Base-by-base conservation (phyloP, 805 yeast species). In the Candida nitratophila region DNA sequence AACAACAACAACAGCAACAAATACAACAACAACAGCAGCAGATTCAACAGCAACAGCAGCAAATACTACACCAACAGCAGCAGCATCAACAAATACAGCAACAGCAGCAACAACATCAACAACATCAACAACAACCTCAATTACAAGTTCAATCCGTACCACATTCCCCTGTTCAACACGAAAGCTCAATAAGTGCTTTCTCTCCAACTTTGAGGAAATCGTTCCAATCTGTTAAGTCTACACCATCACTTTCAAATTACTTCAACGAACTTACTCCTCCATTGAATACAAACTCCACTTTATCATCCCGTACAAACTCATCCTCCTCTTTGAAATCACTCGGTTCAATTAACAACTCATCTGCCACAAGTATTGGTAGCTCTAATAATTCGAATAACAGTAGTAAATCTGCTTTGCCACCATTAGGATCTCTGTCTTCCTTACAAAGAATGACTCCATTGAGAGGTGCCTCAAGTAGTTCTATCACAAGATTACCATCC, bases 381-480 rank as follows among this genome's bases (percentile, higher is more conserved):
- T 12, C 43, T 11, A 41, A 26, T 15, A 42, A 43, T 20, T 22
- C 45, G n/a, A 33, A 47, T 3, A 49, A 45, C 40, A 50, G 46
- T 38, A 46, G 54, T 3, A 55, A 56, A 16, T 5, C 43, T 19
- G n/a, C 48, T 26, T 39, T 52, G 31, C 52, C 48, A n/a, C 52
- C 52, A 19, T 45, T 55, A 19, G 36, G 51, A 24, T 69, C 73
- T 1, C 51, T 74, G 20, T 66, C 77, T 0, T 72, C 84, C 3
- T 59, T 81, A 43, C 85, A 80, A 55, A 68, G 81, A 55, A 76
- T 80, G 82, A 80, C 84, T 0, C 85, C 83, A 8, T 55, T 78
- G 24, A 58, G 69, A 33, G 44, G 53, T 48, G 47, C 56, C 21
- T 52, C 61, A 44, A 32, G 45, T 16, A 46, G 54, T 31, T 47